A percentile compares a stretch with the other conserved stretches of the same genome.
phyloP scores from a whole-genome alignment of 1,139 yeast species.

The Pichia sp. region DNA sequence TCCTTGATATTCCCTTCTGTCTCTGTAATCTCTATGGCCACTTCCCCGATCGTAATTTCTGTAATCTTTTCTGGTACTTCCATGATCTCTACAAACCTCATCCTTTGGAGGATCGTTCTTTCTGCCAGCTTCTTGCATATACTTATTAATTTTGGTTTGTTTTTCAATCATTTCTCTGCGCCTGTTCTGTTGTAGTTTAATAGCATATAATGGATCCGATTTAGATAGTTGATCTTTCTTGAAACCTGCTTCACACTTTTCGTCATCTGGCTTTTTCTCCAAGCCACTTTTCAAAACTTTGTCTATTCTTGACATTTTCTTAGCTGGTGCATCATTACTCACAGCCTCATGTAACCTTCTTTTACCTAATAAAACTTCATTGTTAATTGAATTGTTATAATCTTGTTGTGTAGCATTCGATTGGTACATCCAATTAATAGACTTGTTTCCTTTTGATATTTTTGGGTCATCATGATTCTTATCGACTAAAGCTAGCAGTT shows the following conservation, averaged over 20 bases:
- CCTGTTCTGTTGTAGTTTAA: constrained; percentile 35
- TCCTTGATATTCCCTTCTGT: not conserved
- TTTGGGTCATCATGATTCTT: constrained; percentile 29
- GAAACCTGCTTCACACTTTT: constrained; percentile 12
- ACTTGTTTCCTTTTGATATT: constrained; percentile 17
- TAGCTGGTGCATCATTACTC: constrained; percentile 5
- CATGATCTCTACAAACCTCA: too few species aligned
- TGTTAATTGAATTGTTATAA: constrained; percentile 25
- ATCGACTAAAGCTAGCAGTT: constrained; percentile 34
- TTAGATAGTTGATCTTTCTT: constrained; percentile 17
- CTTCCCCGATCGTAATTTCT: too few species aligned
- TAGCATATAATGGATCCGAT: constrained; percentile 53
- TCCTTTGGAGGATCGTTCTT: not conserved
- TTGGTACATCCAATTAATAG: constrained; percentile 82
- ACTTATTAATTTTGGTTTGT: constrained; percentile 5
- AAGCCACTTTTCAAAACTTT: constrained; percentile 17
- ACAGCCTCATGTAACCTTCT: constrained; percentile 37
- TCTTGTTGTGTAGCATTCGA: constrained; percentile 35
- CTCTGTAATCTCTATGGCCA: not conserved
- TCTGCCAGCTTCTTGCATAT: not conserved
- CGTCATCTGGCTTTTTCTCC: constrained; percentile 10
- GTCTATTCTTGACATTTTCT: constrained; percentile 12
- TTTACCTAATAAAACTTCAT: constrained; percentile 46
- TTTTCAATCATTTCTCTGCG: constrained; percentile 15
- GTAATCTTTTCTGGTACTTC: too few species aligned